Evolutionary conservation across 2,329 filamentous ascomycete genomes (phyloP), one percentile per base, ranked within the genome.

Genomic region (Dryadomyces sulphureus): DNA sequence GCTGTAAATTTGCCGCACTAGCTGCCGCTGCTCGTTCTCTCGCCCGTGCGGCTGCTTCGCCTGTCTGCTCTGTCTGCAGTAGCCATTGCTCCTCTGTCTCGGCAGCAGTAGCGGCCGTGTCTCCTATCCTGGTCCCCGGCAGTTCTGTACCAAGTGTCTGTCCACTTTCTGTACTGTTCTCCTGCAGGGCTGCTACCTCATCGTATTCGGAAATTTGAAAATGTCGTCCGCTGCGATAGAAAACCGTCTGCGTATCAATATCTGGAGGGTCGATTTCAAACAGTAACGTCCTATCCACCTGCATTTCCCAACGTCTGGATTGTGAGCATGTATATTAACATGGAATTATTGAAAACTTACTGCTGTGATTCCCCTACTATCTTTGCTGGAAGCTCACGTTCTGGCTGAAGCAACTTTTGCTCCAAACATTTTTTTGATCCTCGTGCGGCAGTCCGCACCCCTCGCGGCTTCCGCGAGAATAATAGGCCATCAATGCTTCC

Each of bases 361-460:
- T 90, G 86, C 64, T 98, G 92, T 38, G 96, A 65, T 46, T 77
- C 75, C 61, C 94, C 88, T 49, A 98, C 74, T 88, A 92, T 96
- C 57, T 83, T 79, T 5, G 77, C 68, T 30, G 81, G 87, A 65
- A 98, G 95, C 2, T 75, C 73, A 5, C 79, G 73, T 2, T 86
- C 85, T 0, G 92, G 90, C 2, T 77, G 78, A 22, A 98, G 68
- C 56, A 90, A 92, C 41, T 84, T 79, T 46, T 72, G 58, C 63
- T 94, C 87, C 5, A 96, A 72, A 50, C 79, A 72, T 40, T 67
- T 66, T 62, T 85, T 85, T 49, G 90, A 66, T 27, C 72, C 71
- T n/a, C 77, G 68, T 7, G 38, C 14, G 6, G 35, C 36, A 20
- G 38, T 21, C 3, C 27, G 27, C 12, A 22, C 42, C 19, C 45